phyloP scores from a whole-genome alignment of 495 filamentous ascomycete species.

The Penicillium turbatum region DNA sequence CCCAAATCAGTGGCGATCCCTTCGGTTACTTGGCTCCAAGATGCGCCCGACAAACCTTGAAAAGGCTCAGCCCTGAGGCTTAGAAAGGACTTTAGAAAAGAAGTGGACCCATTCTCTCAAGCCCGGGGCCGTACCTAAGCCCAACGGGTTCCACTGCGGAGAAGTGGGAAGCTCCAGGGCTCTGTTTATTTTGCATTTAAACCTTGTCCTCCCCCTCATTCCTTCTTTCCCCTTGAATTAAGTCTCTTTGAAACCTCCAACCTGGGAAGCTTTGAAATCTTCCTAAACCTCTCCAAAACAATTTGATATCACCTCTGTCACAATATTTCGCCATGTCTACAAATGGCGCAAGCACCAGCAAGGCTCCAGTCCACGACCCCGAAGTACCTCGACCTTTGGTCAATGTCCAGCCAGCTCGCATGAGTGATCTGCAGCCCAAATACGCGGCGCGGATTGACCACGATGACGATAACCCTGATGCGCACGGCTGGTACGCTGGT shows the following conservation, averaged over 20 bases:
- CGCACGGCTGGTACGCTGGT: slow-evolving; percentile 84
- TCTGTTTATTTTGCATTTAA: slow-evolving; percentile 8
- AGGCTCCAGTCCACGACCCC: slow-evolving; percentile 34
- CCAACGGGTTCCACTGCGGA: not conserved
- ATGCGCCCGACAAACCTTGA: not conserved
- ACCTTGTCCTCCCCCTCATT: slow-evolving; percentile 5
- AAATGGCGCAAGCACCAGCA: slow-evolving; percentile 34
- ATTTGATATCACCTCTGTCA: too few relatives aligned
- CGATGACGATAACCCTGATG: slow-evolving; percentile 59
- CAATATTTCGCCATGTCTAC: slow-evolving; percentile 23
- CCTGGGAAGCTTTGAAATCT: too few relatives aligned
- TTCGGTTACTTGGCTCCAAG: not conserved
- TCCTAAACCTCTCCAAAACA: not conserved
- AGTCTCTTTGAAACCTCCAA: not conserved
- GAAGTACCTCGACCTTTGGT: slow-evolving; percentile 45
- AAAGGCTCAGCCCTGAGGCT: slow-evolving; percentile 6
- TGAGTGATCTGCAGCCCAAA: slow-evolving; percentile 80
- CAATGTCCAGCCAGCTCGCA: slow-evolving; percentile 73
- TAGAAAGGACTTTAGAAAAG: not conserved
- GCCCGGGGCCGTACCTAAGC: too few relatives aligned
- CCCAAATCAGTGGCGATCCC: not conserved
- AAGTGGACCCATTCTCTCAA: too few relatives aligned
- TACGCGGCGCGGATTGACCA: slow-evolving; percentile 76
- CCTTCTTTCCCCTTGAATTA: not conserved
- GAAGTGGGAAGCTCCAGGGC: not conserved